Conservation (phyloP, 345 rosid species). For the Syzygium aqueum region DNA sequence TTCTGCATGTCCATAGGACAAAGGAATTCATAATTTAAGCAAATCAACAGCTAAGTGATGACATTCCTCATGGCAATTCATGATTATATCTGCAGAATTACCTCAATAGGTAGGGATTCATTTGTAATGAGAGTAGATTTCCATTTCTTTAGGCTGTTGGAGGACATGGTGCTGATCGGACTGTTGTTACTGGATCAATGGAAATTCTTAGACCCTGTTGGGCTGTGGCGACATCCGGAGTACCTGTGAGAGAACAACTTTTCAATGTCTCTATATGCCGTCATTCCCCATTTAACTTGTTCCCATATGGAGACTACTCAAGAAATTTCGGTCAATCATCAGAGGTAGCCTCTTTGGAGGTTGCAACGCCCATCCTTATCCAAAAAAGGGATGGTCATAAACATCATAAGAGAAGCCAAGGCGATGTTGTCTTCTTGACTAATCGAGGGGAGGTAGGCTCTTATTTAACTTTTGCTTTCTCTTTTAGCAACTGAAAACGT, state of each 20-base stretch:
- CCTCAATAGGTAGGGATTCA: not conserved
- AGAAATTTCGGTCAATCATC: slow-evolving; percentile 55
- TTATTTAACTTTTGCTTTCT: not conserved
- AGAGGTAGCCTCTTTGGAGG: slow-evolving; percentile 65
- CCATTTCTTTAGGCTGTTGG: slow-evolving; percentile 72
- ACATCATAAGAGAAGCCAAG: slow-evolving; percentile 79
- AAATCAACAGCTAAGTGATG: not conserved
- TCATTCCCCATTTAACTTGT: slow-evolving; percentile 64
- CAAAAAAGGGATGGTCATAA: slow-evolving; percentile 76
- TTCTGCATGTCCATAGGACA: not conserved
- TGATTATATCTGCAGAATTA: not conserved
- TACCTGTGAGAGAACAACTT: slow-evolving; percentile 89
- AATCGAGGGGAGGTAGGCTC: slow-evolving; percentile 91
- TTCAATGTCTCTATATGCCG: slow-evolving; percentile 95
- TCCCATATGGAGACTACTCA: slow-evolving; percentile 74
- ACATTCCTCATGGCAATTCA: not conserved
- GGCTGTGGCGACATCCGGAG: slow-evolving; percentile 99
- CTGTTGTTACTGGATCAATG: slow-evolving; percentile 46
- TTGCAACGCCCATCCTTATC: slow-evolving; percentile 92
- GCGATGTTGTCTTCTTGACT: slow-evolving; percentile 88
- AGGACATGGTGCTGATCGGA: slow-evolving; percentile 54
- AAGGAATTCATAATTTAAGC: not conserved
- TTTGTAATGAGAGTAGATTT: not conserved
- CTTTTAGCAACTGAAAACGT: not conserved
- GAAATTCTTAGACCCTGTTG: slow-evolving; percentile 44